Percentiles rank a stretch among this genome's conserved stretches.
Conservation (phyloP, 2,329 filamentous ascomycete species). For the Fusarium xylarioides region DNA sequence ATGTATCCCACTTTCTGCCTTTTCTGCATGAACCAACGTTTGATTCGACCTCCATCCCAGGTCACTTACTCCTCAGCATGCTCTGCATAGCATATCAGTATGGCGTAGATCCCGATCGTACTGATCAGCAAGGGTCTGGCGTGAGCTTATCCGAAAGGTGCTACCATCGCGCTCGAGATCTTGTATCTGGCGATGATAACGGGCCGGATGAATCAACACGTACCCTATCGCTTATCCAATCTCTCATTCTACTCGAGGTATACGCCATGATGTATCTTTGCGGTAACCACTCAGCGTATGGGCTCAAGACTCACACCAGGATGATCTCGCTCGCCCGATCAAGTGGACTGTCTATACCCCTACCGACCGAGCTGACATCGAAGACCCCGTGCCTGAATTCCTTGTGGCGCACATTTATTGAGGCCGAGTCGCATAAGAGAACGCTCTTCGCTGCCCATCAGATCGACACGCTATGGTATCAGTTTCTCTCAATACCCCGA, state of each 20-base stretch:
- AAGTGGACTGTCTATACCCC: slow-evolving; percentile 48
- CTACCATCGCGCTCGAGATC: slow-evolving; percentile 6
- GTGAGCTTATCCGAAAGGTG: slow-evolving; percentile 8
- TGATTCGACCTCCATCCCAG: slow-evolving; percentile 10
- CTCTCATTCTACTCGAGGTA: slow-evolving; percentile 52
- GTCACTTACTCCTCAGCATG: slow-evolving; percentile 47
- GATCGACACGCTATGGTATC: slow-evolving; percentile 55
- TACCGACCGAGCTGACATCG: slow-evolving; percentile 27
- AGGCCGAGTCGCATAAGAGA: slow-evolving; percentile 52
- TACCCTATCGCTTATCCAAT: slow-evolving; percentile 47
- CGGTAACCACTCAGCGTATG: slow-evolving; percentile 47
- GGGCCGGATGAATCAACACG: slow-evolving; percentile 34
- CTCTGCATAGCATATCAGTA: slow-evolving; percentile 52
- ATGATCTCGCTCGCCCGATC: slow-evolving; percentile 52
- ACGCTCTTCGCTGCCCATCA: slow-evolving; percentile 55
- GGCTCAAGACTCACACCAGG: slow-evolving; percentile 51
- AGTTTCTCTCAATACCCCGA: slow-evolving; percentile 51
- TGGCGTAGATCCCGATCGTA: slow-evolving; percentile 48
- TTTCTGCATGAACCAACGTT: slow-evolving; percentile 11
- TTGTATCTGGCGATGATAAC: not conserved
- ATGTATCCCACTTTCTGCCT: not conserved
- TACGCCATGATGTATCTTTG: slow-evolving; percentile 56
- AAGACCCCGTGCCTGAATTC: slow-evolving; percentile 22
- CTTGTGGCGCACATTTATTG: slow-evolving; percentile 51
- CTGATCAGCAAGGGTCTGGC: slow-evolving; percentile 24